phyloP scores from a whole-genome alignment of 2,329 filamentous ascomycete species.

The Zasmidium citrigriseum region DNA sequence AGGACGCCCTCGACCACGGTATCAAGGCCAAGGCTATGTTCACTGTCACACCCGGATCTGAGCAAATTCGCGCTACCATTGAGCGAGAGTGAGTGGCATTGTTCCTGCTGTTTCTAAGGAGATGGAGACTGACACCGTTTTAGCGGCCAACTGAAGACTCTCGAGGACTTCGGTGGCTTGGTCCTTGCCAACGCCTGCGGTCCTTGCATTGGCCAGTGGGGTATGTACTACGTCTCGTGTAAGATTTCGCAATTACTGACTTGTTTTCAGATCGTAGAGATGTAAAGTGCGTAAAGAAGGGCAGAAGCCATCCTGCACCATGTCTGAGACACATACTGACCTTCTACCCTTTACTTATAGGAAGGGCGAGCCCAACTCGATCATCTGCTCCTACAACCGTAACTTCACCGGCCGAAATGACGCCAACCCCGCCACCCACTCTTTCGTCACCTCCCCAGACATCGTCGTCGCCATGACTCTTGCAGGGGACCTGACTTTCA shows the following conservation, averaged over 20 bases:
- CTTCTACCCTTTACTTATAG: constrained; percentile 54
- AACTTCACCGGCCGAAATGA: constrained; percentile 99
- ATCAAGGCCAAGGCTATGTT: constrained; percentile 92
- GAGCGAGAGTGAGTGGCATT: constrained; percentile 61
- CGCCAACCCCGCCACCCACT: constrained; percentile 91
- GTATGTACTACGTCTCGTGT: too few species aligned
- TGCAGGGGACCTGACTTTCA: constrained; percentile 86
- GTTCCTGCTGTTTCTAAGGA: background rate
- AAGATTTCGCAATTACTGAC: too few species aligned
- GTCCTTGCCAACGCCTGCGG: constrained; percentile 94
- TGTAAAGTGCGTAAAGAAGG: too few species aligned
- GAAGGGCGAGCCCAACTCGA: constrained; percentile 95
- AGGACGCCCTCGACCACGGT: constrained; percentile 87
- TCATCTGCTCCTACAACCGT: constrained; percentile 98
- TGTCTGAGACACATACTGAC: too few species aligned
- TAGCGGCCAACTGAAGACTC: constrained; percentile 67
- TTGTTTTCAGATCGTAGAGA: constrained; percentile 72
- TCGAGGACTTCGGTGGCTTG: constrained; percentile 93
- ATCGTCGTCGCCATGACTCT: constrained; percentile 84
- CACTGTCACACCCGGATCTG: constrained; percentile 92
- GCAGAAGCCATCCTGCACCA: too few species aligned
- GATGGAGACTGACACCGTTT: background rate
- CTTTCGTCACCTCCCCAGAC: constrained; percentile 89
- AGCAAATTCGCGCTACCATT: constrained; percentile 95
- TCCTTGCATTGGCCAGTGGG: constrained; percentile 76